A percentile compares a stretch with the other conserved stretches of the same genome.
Evolutionary conservation across 331 rosid genomes (phyloP).

Genomic region (Malus hybrid): DNA sequence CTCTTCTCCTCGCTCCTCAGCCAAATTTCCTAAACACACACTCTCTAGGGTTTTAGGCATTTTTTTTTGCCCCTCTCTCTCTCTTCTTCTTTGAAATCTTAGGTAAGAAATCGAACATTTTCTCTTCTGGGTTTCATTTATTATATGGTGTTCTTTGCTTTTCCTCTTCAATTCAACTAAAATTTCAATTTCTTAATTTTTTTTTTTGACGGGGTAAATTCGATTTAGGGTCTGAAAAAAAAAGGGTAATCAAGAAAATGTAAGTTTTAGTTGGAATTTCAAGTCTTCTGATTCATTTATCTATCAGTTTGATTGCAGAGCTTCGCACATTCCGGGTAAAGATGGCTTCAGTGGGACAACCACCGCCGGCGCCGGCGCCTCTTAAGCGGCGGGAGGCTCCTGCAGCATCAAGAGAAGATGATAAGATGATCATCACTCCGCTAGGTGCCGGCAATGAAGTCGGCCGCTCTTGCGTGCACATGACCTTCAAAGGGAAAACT

Average conservation of each 20-base stretch:
- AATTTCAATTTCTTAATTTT: not conserved
- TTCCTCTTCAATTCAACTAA: not conserved
- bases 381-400: slow-evolving; percentile 40
- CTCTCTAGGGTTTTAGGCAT: no score
- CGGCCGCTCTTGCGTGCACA: slow-evolving; percentile 86
- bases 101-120: no score
- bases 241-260: not conserved
- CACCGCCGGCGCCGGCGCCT: slow-evolving; percentile 28
- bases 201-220: not conserved
- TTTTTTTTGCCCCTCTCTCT: no score
- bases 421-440: slow-evolving; percentile 62
- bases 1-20: no score
- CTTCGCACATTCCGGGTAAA: not conserved
- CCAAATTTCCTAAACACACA: no score
- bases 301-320: not conserved
- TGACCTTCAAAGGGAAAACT: slow-evolving; percentile 70
- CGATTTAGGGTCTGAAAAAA: not conserved
- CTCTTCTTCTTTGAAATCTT: not conserved
- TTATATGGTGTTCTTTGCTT: not conserved
- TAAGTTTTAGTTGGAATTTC: not conserved
- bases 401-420: slow-evolving; percentile 51
- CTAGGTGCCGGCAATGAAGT: slow-evolving; percentile 94
- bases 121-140: not conserved
- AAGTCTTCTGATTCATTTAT: not conserved
- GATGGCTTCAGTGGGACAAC: slow-evolving; percentile 49